Percentiles rank a stretch among this genome's conserved stretches.
These are phyloP conservation scores for Pythium oligandrum DNA, from an alignment of 352 stramenopile genomes.

Conservation along the genomic window DNA sequence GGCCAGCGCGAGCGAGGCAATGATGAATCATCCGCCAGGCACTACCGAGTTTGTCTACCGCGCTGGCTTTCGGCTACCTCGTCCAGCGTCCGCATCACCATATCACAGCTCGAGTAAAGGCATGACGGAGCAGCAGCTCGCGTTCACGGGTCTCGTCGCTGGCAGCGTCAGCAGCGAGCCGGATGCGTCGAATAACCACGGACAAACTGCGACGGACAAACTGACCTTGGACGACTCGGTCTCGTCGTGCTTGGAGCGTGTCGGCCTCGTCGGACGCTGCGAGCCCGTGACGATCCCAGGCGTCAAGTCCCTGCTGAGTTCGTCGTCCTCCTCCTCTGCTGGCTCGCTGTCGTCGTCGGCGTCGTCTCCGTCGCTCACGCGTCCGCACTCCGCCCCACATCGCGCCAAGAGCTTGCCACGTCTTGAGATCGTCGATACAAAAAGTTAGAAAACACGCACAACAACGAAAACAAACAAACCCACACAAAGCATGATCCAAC, in stretches of 20 bases:
- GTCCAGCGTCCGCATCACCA: slow-evolving; percentile 7
- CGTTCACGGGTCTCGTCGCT: slow-evolving; percentile 8
- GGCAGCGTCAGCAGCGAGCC: slow-evolving; percentile 1
- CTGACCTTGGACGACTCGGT: slow-evolving; percentile 21
- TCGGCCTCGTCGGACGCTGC: slow-evolving; percentile 32
- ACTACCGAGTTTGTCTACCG: slow-evolving; percentile 52
- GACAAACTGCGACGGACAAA: neutral
- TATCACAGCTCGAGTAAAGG: slow-evolving; percentile 2
- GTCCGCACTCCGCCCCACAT: slow-evolving; percentile 45
- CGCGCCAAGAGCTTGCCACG: slow-evolving; percentile 45
- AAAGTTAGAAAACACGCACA: neutral
- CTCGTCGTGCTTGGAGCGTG: slow-evolving; percentile 33
- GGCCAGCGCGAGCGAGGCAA: neutral
- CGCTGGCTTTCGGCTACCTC: slow-evolving; percentile 49
- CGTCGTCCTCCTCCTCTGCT: slow-evolving; percentile 3
- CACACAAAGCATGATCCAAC: neutral
- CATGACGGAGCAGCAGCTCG: neutral
- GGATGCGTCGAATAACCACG: neutral
- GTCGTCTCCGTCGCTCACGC: neutral
- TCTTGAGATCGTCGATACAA: slow-evolving; percentile 15
- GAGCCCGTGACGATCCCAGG: slow-evolving; percentile 21
- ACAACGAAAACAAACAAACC: neutral
- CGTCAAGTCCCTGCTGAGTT: neutral
- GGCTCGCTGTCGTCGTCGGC: too few relatives aligned
- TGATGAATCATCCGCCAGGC: slow-evolving; percentile 36